phyloP scores from a whole-genome alignment of 1,284 basidiomycete species.

The Rhodotorula sp. region DNA sequence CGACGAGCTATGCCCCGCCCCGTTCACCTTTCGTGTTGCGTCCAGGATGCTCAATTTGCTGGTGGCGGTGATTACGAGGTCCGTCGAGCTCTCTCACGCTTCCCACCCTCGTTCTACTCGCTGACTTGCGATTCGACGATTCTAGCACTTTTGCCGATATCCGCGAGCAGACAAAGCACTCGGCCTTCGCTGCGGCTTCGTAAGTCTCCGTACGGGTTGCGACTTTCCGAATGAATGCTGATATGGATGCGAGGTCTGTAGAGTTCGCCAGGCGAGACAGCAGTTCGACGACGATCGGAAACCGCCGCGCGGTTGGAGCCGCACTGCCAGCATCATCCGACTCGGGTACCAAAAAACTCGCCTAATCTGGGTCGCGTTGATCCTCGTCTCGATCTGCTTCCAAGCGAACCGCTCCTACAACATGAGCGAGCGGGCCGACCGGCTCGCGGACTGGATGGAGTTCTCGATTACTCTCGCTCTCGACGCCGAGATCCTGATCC shows the following conservation, averaged over 20 bases:
- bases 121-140: not conserved
- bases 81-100: not conserved
- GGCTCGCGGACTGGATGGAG: constrained; percentile 63
- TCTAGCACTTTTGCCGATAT: constrained; percentile 78
- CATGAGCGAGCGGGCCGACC: constrained; percentile 55
- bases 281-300: constrained; percentile 35
- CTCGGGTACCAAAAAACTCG: constrained; percentile 59
- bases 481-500: constrained; percentile 80
- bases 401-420: constrained; percentile 73
- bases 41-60: constrained; percentile 20
- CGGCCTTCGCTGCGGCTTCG: constrained; percentile 69
- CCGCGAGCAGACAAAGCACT: constrained; percentile 80
- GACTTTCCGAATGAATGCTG: not conserved
- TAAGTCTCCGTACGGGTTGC: not conserved
- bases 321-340: constrained; percentile 29
- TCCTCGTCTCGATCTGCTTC: constrained; percentile 60
- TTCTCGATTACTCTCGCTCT: constrained; percentile 79
- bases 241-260: not conserved
- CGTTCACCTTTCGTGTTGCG: not conserved
- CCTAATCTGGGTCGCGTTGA: constrained; percentile 74
- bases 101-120: not conserved
- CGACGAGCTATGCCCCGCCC: not conserved
- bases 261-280: not conserved
- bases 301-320: constrained; percentile 53
- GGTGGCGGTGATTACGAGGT: constrained; percentile 90